phyloP scores from a whole-genome alignment of 2,329 filamentous ascomycete genomes.

The Ophiocordyceps camponoti-saundersi region DNA sequence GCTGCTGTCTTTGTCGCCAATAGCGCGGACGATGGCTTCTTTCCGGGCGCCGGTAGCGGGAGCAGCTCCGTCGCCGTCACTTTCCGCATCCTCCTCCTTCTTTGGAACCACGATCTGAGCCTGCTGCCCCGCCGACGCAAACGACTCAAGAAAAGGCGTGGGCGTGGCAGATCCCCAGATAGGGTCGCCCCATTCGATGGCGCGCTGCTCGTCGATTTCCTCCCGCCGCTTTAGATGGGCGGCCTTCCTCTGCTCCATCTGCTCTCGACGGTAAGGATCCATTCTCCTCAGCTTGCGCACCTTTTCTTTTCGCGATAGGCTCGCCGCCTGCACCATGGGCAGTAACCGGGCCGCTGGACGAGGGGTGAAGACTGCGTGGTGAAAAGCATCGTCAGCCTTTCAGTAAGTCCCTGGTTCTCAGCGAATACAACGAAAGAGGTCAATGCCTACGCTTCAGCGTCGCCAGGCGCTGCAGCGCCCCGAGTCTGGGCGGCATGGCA shows the following conservation, averaged over 20 bases:
- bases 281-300: slow-evolving; percentile 44
- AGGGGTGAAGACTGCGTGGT: slow-evolving; percentile 35
- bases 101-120: not conserved
- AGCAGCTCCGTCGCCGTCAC: not conserved
- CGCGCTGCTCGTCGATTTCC: slow-evolving; percentile 48
- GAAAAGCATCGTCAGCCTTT: slow-evolving; percentile 7
- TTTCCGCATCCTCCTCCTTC: not conserved
- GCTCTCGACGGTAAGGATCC: slow-evolving; percentile 70
- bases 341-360: slow-evolving; percentile 16
- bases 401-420: not conserved
- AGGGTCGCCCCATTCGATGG: slow-evolving; percentile 54
- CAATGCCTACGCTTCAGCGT: slow-evolving; percentile 37
- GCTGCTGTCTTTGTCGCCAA: not conserved
- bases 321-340: slow-evolving; percentile 47
- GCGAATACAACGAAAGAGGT: no score
- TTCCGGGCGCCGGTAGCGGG: slow-evolving; percentile 13
- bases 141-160: slow-evolving; percentile 72
- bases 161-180: slow-evolving; percentile 48
- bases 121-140: slow-evolving; percentile 46
- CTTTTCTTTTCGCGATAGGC: slow-evolving; percentile 43
- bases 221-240: slow-evolving; percentile 64
- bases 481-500: slow-evolving; percentile 53
- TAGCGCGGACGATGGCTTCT: slow-evolving; percentile 13
- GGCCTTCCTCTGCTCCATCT: slow-evolving; percentile 68
- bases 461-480: slow-evolving; percentile 40